Conservation (phyloP, 2,329 filamentous ascomycete genomes). For the Scopulariopsis brevicaulis region DNA sequence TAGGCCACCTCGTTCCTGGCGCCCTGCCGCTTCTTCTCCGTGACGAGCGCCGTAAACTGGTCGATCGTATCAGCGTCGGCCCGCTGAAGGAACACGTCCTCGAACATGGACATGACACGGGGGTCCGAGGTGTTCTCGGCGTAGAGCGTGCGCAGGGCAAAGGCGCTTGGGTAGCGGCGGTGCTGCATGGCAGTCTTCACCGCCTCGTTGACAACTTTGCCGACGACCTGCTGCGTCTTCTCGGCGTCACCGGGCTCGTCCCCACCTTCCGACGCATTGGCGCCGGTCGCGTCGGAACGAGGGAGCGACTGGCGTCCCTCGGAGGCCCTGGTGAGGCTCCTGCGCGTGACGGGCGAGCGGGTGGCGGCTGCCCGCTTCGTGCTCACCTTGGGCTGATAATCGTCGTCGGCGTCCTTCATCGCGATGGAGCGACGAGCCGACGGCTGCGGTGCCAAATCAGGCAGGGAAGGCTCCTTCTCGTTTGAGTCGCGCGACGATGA, state of each 20-base stretch:
- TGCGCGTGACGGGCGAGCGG: constrained; percentile 6
- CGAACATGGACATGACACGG: constrained; percentile 43
- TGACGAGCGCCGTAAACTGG: constrained; percentile 38
- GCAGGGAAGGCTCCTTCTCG: background rate
- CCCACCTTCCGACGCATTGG: constrained; percentile 6
- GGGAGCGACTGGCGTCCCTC: constrained; percentile 4
- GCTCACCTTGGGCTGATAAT: constrained; percentile 2
- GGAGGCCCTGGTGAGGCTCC: constrained; percentile 7
- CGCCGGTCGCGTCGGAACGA: constrained; percentile 6
- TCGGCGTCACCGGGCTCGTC: constrained; percentile 1
- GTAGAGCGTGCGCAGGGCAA: constrained; percentile 47
- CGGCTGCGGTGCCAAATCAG: background rate
- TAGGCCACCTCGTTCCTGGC: constrained; percentile 35
- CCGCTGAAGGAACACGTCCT: constrained; percentile 44
- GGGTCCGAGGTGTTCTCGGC: constrained; percentile 42
- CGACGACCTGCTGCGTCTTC: constrained; percentile 29
- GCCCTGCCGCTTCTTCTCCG: constrained; percentile 44
- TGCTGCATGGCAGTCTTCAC: constrained; percentile 46
- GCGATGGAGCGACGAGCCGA: background rate
- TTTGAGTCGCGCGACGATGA: background rate
- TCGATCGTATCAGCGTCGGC: constrained; percentile 39
- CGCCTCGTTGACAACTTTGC: constrained; percentile 43
- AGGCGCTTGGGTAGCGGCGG: constrained; percentile 49
- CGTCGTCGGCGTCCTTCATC: background rate
- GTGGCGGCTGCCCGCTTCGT: constrained; percentile 1